Evolutionary conservation across 495 filamentous ascomycete species (phyloP).

Genomic region (Xylaria sp.): DNA sequence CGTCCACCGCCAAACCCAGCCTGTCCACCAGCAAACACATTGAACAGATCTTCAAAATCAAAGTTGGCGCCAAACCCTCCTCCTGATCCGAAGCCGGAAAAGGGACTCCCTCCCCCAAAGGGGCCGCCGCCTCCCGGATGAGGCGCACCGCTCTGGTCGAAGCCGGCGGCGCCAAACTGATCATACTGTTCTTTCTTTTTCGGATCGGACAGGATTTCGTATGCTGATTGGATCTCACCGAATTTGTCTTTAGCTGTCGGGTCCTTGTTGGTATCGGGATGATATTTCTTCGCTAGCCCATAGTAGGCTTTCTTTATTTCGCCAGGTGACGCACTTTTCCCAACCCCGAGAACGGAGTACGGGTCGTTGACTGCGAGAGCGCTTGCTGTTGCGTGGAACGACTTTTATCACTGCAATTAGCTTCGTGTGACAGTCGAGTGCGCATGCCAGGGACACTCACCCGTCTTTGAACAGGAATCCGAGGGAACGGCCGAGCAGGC

Average conservation of each 20-base stretch:
- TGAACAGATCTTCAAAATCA: conserved; percentile 95
- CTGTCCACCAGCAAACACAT: conserved; percentile 76
- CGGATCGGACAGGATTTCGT: conserved; percentile 89
- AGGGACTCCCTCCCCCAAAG: conserved; percentile 66
- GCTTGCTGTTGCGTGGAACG: conserved; percentile 75
- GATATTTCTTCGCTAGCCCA: conserved; percentile 95
- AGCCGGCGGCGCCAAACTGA: conserved; percentile 85
- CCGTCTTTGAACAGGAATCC: conserved; percentile 30
- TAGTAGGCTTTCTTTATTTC: conserved; percentile 99
- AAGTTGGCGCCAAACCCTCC: conserved; percentile 78
- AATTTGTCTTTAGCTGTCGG: conserved; percentile 91
- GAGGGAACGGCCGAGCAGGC: conserved; percentile 3
- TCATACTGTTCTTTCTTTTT: conserved; percentile 93
- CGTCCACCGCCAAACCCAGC: conserved; percentile 60
- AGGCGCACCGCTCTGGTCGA: conserved; percentile 78
- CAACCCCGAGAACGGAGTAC: conserved; percentile 85
- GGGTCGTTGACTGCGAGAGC: conserved; percentile 74
- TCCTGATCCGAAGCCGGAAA: conserved; percentile 64
- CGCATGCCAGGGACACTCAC: conserved; percentile 30
- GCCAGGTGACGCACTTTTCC: conserved; percentile 74
- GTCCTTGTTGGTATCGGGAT: conserved; percentile 98
- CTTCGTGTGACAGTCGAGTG: neutral
- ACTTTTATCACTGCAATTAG: conserved; percentile 51
- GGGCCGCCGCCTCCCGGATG: conserved; percentile 70
- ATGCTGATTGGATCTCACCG: conserved; percentile 86